Evolutionary conservation across 495 filamentous ascomycete species (phyloP).

Genomic region (Penicillium parvum): DNA sequence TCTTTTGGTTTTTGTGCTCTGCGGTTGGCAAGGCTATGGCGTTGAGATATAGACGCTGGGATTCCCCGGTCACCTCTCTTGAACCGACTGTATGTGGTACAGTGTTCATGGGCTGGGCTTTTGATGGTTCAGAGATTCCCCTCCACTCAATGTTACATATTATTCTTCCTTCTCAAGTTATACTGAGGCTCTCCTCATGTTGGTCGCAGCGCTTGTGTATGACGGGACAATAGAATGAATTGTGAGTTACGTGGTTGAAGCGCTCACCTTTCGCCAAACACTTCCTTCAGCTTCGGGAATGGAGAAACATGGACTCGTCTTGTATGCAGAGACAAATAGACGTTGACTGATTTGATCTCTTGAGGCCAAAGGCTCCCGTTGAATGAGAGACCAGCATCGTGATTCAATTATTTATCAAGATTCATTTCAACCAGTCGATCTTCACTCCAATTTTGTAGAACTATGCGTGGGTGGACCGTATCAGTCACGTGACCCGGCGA

Average conservation of each 20-base stretch:
- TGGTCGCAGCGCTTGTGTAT: not conserved
- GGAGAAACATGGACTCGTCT: no score
- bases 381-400: no score
- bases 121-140: not conserved
- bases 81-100: slow-evolving; percentile 8
- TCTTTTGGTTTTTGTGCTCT: no score
- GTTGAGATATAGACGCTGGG: not conserved
- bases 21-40: no score
- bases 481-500: slow-evolving; percentile 25
- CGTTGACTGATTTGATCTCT: no score
- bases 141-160: slow-evolving; percentile 14
- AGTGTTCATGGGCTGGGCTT: slow-evolving; percentile 1
- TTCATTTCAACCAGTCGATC: not conserved
- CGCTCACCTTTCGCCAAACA: no score
- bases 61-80: not conserved
- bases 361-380: no score
- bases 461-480: slow-evolving; percentile 3
- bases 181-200: not conserved
- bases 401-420: no score
- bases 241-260: no score
- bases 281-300: no score
- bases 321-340: no score
- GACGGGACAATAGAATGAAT: not conserved
- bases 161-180: slow-evolving; percentile 2
- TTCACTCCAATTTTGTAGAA: not conserved